Base-by-base conservation (phyloP, 2,329 filamentous ascomycete species). In the Myriosclerotinia scirpicola region DNA sequence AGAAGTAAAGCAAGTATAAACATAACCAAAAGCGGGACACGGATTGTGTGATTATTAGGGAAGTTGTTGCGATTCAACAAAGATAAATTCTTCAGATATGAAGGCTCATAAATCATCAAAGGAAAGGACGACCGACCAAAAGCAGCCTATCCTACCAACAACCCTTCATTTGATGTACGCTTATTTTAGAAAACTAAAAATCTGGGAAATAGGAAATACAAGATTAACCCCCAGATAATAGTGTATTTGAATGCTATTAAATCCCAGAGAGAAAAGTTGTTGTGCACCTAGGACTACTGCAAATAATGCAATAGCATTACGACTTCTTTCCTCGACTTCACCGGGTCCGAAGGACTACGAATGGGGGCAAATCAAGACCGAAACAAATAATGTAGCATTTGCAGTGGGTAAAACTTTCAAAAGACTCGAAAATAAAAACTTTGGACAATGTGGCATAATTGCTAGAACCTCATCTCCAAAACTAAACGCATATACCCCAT, bases 201-300 rank as follows among this genome's bases (percentile, higher is more conserved):
- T 52, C 8, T 52, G 5, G 15, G 22, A 14, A 14, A 30, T 7
- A 52, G 48, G 12, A n/a, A 54, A 14, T 12, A 5, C 17, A 34
- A 36, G 34, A 38, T 14, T 22, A 5, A 38, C n/a, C 34, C 38
- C 8, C 5, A 15, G 12, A n/a, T 20, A 54, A 38, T 9, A 12
- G 9, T 17, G 8, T 6, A 17, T 3, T 52, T 38, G 5, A 52
- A 52, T 52, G 4, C 12, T 15, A 30, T 52, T 8, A 7, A 52
- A 36, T 30, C 5, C 26, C 48, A 26, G 9, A 34, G 42, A 14
- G 17, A 36, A 26, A 22, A 48, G 38, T 20, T 22, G 20, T 42
- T 40, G 46, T 11, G 22, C 46, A 40, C 8, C n/a, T 30, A 65
- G 34, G 15, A 56, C 53, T 46, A 65, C 62, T 48, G 42, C 55